phyloP scores from a whole-genome alignment of 352 stramenopile species.

The Globisporangium okanoganense region DNA sequence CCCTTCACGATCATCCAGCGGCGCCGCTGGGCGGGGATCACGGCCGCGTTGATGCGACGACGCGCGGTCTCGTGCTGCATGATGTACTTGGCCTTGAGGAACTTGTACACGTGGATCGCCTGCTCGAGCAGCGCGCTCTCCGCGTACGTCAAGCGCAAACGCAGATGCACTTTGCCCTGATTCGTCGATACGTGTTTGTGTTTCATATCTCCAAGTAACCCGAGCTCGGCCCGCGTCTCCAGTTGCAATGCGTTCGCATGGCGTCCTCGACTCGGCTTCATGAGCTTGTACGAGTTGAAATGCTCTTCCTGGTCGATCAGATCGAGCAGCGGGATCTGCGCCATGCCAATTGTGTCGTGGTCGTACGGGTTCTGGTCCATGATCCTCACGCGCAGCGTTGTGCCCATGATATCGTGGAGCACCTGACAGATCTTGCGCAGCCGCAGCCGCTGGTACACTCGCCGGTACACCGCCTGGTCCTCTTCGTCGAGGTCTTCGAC shows the following conservation, averaged over 20 bases:
- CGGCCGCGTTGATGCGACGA: constrained; percentile 50
- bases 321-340: constrained; percentile 62
- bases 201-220: not conserved
- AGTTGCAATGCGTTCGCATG: constrained; percentile 6
- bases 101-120: constrained; percentile 58
- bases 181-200: constrained; percentile 1
- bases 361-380: constrained; percentile 49
- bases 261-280: constrained; percentile 20
- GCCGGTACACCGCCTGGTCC: constrained; percentile 41
- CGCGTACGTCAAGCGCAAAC: constrained; percentile 46
- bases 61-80: constrained; percentile 48
- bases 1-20: constrained; percentile 58
- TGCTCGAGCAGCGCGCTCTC: constrained; percentile 62
- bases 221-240: constrained; percentile 3
- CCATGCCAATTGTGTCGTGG: constrained; percentile 49
- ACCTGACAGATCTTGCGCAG: constrained; percentile 54
- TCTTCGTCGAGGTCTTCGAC: constrained; percentile 63
- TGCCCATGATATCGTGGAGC: constrained; percentile 58
- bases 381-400: constrained; percentile 49
- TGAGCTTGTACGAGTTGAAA: constrained; percentile 54
- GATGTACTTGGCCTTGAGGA: constrained; percentile 60
- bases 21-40: constrained; percentile 55
- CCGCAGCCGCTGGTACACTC: constrained; percentile 51
- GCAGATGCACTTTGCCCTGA: constrained; percentile 41
- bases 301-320: constrained; percentile 60